A percentile compares a stretch with the other conserved stretches of the same genome.
Conservation (phyloP, 2,329 filamentous ascomycete species). For the Pseudocercospora ulei region DNA sequence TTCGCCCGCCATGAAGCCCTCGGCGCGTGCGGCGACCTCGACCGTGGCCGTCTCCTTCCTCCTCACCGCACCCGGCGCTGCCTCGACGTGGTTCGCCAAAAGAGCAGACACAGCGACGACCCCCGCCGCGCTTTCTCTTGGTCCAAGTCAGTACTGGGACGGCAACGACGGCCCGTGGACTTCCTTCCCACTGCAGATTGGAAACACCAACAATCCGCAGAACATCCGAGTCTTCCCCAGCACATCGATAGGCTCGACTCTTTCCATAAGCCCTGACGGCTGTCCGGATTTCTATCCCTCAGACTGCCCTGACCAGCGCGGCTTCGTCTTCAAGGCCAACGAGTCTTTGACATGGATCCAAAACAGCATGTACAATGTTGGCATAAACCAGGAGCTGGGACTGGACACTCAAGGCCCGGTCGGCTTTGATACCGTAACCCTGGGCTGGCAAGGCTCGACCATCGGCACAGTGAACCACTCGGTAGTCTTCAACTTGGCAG, state of each 20-base stretch:
- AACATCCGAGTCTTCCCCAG: constrained; percentile 32
- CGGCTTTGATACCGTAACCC: constrained; percentile 32
- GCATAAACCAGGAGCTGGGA: constrained; percentile 48
- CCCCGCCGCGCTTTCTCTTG: constrained; percentile 31
- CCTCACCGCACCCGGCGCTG: constrained; percentile 10
- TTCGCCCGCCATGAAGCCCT: constrained; percentile 8
- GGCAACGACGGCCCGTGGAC: constrained; percentile 34
- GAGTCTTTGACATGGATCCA: constrained; percentile 51
- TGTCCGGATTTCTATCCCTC: constrained; percentile 28
- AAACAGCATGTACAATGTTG: constrained; percentile 53
- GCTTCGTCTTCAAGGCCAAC: constrained; percentile 42
- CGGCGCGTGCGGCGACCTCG: not conserved
- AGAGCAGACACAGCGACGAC: constrained; percentile 19
- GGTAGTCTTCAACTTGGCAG: constrained; percentile 28
- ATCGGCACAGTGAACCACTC: constrained; percentile 29
- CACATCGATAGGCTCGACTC: constrained; percentile 30
- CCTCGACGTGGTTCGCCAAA: constrained; percentile 2
- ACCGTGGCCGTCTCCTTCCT: constrained; percentile 6
- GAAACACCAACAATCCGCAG: constrained; percentile 26
- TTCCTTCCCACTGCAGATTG: constrained; percentile 35
- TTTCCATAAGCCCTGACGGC: constrained; percentile 28
- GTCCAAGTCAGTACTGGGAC: constrained; percentile 36
- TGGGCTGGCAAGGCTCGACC: constrained; percentile 34
- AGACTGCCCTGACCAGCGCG: constrained; percentile 30
- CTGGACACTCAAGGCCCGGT: constrained; percentile 29